Evolutionary conservation across 768 basidiomycete species (phyloP).

Genomic region (Lentinula sp.): DNA sequence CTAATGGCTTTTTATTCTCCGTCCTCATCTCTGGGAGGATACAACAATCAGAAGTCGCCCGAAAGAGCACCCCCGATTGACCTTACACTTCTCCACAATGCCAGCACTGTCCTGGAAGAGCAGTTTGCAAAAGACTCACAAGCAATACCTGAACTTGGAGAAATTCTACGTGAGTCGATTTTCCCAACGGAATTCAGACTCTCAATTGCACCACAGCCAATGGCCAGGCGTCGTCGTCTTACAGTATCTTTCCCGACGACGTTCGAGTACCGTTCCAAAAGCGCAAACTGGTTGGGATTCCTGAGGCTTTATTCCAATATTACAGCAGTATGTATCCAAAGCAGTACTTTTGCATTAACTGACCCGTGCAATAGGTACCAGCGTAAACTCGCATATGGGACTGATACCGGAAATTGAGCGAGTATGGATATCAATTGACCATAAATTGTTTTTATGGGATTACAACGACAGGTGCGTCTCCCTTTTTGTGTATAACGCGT

Average conservation of each 20-base stretch:
- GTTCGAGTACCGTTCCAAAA: slow-evolving; percentile 78
- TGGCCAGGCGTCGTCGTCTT: slow-evolving; percentile 66
- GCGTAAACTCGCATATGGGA: slow-evolving; percentile 79
- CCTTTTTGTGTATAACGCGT: not conserved
- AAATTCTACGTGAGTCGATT: slow-evolving; percentile 56
- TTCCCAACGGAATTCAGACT: not conserved
- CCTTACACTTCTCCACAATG: slow-evolving; percentile 55
- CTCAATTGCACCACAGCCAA: slow-evolving; percentile 29
- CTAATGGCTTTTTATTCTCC: slow-evolving; percentile 9
- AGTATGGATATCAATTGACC: slow-evolving; percentile 93
- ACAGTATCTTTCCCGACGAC: slow-evolving; percentile 74
- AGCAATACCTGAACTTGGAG: slow-evolving; percentile 70
- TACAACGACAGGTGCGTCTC: slow-evolving; percentile 81
- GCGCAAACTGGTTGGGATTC: slow-evolving; percentile 67
- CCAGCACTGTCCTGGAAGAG: slow-evolving; percentile 62
- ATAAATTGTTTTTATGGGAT: slow-evolving; percentile 95
- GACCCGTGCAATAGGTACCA: slow-evolving; percentile 39
- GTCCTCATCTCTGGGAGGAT: slow-evolving; percentile 8
- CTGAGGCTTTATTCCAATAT: slow-evolving; percentile 72
- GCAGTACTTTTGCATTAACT: slow-evolving; percentile 4
- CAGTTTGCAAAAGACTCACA: slow-evolving; percentile 69
- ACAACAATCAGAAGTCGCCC: not conserved
- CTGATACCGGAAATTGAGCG: slow-evolving; percentile 89
- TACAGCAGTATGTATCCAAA: slow-evolving; percentile 53
- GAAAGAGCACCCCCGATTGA: slow-evolving; percentile 41